Conservation (phyloP, 306 rosid species). For the Chamaecrista fasciculata region DNA sequence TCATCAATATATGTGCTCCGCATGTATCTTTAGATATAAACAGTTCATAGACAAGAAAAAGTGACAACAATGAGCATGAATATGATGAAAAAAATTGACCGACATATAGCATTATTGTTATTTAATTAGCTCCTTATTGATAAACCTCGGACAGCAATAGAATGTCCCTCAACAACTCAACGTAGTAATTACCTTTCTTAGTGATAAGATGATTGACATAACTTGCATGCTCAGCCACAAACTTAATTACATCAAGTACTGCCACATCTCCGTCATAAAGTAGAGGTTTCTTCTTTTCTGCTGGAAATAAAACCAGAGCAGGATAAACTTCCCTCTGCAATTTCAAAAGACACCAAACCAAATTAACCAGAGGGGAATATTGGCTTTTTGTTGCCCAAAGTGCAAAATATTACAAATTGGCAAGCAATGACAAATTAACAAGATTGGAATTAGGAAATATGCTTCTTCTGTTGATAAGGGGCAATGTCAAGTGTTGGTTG, state of each 20-base stretch:
- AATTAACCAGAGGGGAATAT: constrained; percentile 16
- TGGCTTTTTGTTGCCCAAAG: background rate
- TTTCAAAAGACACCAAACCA: constrained; percentile 31
- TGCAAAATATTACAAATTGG: constrained; percentile 21
- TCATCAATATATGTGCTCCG: background rate
- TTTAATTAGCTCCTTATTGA: background rate
- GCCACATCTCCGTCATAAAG: constrained; percentile 74
- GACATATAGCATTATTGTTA: constrained; percentile 10
- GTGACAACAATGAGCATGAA: background rate
- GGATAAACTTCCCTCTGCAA: constrained; percentile 90
- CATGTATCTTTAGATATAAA: background rate
- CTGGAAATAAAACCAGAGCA: constrained; percentile 79
- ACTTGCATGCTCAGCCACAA: constrained; percentile 74
- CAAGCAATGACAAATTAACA: too few relatives aligned
- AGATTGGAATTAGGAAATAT: too few relatives aligned
- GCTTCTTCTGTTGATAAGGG: too few relatives aligned
- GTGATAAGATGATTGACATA: constrained; percentile 51
- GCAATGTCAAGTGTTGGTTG: too few relatives aligned
- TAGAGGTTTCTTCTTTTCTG: constrained; percentile 58
- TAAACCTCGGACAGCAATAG: constrained; percentile 1
- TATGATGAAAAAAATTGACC: background rate
- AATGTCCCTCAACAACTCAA: background rate
- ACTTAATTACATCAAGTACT: constrained; percentile 65
- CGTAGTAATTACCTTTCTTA: constrained; percentile 58
- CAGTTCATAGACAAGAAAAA: background rate